phyloP scores from a whole-genome alignment of 1,284 basidiomycete genomes.

The Bothia castanella region DNA sequence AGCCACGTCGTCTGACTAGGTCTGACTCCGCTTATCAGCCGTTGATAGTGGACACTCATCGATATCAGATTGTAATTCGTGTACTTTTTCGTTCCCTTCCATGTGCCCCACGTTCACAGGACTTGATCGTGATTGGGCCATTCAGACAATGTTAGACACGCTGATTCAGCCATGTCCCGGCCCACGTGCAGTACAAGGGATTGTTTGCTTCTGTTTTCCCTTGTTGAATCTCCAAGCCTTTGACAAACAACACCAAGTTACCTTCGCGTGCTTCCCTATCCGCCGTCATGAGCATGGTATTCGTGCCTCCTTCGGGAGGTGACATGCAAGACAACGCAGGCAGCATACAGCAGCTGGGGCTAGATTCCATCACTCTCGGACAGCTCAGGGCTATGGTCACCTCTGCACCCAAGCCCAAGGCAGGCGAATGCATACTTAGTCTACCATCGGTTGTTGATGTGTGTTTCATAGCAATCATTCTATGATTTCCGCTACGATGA shows the following conservation, averaged over 20 bases:
- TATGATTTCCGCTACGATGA: constrained; percentile 94
- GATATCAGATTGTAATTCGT: constrained; percentile 23
- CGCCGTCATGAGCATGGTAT: constrained; percentile 32
- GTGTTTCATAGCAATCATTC: constrained; percentile 61
- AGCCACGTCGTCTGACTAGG: constrained; percentile 14
- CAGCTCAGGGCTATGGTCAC: constrained; percentile 74
- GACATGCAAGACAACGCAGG: constrained; percentile 26
- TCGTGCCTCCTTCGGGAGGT: constrained; percentile 24
- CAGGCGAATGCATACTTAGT: constrained; percentile 30
- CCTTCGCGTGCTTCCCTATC: too few relatives aligned
- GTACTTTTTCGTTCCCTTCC: too few relatives aligned
- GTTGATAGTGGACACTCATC: constrained; percentile 14
- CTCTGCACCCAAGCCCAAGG: constrained; percentile 74
- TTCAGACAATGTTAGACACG: too few relatives aligned
- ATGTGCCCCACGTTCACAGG: constrained; percentile 11
- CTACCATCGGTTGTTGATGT: constrained; percentile 14
- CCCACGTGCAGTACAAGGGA: too few relatives aligned
- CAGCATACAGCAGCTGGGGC: constrained; percentile 31
- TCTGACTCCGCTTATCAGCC: constrained; percentile 15
- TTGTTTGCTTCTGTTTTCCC: constrained; percentile 23
- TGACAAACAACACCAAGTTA: constrained; percentile 31
- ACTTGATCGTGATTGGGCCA: constrained; percentile 13
- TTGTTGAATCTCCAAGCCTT: constrained; percentile 30
- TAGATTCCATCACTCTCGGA: constrained; percentile 77
- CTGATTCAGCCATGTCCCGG: too few relatives aligned